Evolutionary conservation across 768 basidiomycete species (phyloP), one percentile per base, ranked within the genome.

Genomic region (Hygrophoropsis aurantiaca): DNA sequence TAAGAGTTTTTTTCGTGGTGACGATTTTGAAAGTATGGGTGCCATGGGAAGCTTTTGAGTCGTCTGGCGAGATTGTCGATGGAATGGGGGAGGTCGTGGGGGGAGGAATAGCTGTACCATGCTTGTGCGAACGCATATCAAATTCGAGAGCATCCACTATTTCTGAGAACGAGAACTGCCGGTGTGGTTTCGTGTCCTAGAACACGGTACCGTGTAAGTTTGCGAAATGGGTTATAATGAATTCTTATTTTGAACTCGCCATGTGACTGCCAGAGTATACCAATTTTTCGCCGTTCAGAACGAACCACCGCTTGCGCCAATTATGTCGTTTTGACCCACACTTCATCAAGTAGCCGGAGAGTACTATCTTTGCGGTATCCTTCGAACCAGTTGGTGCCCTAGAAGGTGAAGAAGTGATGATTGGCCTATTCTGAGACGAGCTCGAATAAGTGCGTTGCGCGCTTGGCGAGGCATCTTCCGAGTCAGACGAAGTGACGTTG

Each of bases 291-390:
- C 84, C 84, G 32, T 85, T 92, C n/a, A 99, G 73, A 30, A 90
- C 84, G 58, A 99, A 98, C 95, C 94, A 98, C 23, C 97, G 73
- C 68, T 99, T 98, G 47, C 93, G 79, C 97, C 97, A 99, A 55
- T 83, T 90, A 58, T 89, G 86, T 60, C 95, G 81, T 56, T 94
- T 92, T 36, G 86, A 85, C 21, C 92, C 94, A 65, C 92, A 94
- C 61, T 98, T 98, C 89, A 94, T 93, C 51, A 99, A 74, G 66
- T 98, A 99, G 2, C 94, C 93, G 16, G 84, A 82, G 4, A 95
- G 63, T 32, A 99, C 85, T 32, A 84, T 73, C 70, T 94, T 94
- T n/a, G 80, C 72, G 16, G 78, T 77, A 54, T 90, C 89, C 33
- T 75, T 75, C 40, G 64, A 26, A 7, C 54, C 35, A n/a, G 62